phyloP scores from a whole-genome alignment of 208 protist species.

The Crithidia sp. region DNA sequence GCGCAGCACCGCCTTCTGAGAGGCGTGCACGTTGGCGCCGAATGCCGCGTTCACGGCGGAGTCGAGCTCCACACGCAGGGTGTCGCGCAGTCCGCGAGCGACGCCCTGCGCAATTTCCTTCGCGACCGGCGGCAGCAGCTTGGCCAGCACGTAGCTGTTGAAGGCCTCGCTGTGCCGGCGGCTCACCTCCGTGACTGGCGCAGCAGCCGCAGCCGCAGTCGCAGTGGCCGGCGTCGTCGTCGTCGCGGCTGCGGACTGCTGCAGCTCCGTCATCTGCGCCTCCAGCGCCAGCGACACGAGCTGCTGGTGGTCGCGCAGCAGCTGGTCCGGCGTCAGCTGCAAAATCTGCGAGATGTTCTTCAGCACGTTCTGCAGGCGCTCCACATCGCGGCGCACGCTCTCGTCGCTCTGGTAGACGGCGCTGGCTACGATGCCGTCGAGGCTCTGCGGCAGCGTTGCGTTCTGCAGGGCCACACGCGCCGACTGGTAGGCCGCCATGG shows the following conservation, averaged over 20 bases:
- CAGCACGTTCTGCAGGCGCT: slow-evolving; percentile 63
- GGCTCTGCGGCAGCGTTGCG: slow-evolving; percentile 63
- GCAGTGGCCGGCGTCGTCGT: slow-evolving; percentile 1
- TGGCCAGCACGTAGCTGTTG: slow-evolving; percentile 68
- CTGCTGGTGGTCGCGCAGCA: slow-evolving; percentile 78
- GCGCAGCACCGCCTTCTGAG: slow-evolving; percentile 65
- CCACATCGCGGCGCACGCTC: slow-evolving; percentile 51
- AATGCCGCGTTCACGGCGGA: slow-evolving; percentile 64
- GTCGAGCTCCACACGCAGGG: slow-evolving; percentile 70
- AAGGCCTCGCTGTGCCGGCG: slow-evolving; percentile 45
- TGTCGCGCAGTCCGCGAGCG: slow-evolving; percentile 64
- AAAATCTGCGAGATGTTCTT: slow-evolving; percentile 80
- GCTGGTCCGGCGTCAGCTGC: slow-evolving; percentile 66
- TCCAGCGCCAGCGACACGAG: slow-evolving; percentile 82
- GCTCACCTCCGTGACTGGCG: not conserved
- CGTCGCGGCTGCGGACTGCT: slow-evolving; percentile 22
- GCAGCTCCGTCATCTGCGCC: slow-evolving; percentile 92
- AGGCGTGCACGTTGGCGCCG: slow-evolving; percentile 43
- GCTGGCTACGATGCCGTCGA: slow-evolving; percentile 72
- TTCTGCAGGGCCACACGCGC: slow-evolving; percentile 70
- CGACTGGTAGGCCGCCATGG: slow-evolving; percentile 26
- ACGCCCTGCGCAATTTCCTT: slow-evolving; percentile 72
- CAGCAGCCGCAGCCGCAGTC: not conserved
- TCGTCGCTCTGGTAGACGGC: slow-evolving; percentile 73
- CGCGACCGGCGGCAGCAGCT: slow-evolving; percentile 59